Base-by-base conservation (phyloP, 164 flowering plant genomes). In the Amborella trichopoda region DNA sequence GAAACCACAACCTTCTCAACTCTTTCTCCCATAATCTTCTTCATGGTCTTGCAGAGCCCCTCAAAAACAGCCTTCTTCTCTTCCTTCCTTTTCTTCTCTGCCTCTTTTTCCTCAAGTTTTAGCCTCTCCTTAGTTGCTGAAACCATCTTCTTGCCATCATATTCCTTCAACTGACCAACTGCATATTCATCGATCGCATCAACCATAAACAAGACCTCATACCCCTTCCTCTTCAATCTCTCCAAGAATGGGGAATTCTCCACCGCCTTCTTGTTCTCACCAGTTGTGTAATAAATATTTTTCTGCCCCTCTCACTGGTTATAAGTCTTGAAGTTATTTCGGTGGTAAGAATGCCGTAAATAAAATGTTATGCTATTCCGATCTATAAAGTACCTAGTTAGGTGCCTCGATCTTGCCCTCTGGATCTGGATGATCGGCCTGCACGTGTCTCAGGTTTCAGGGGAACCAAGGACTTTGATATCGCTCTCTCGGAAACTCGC, bases 181-280 rank as follows among this genome's bases (percentile, higher is more conserved):
- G 37, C 37, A 33, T 11, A 33, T 3, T 33, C 2, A 33, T 33
- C 37, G 16, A 33, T 33, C 2, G 37, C 2, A 17, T 33, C 37
- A 17, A 17, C 37, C 37, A 33, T 33, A 17, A 33, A 33, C 12
- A 33, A 17, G 2, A 33, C 37, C 16, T 32, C 36, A n/a, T 33
- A 33, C 16, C 37, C 16, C 16, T 33, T 33, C 37, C 2, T 33
- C 14, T 33, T 33, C 37, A 33, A 33, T 17, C 37, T 33, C 37
- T 33, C 37, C 37, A 33, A 33, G 14, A 33, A 33, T 33, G 37
- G 37, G 16, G 37, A 33, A 33, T 33, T 17, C 37, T 33, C 37
- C 37, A 32, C 1, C n/a, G 36, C 36, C n/a, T 32, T 32, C 36
- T 32, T 32, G 36, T n/a, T 32, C 36, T 32, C 2, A 32, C 36